Base-by-base conservation (phyloP, 441 rosid genomes). In the Brassica hybrid region DNA sequence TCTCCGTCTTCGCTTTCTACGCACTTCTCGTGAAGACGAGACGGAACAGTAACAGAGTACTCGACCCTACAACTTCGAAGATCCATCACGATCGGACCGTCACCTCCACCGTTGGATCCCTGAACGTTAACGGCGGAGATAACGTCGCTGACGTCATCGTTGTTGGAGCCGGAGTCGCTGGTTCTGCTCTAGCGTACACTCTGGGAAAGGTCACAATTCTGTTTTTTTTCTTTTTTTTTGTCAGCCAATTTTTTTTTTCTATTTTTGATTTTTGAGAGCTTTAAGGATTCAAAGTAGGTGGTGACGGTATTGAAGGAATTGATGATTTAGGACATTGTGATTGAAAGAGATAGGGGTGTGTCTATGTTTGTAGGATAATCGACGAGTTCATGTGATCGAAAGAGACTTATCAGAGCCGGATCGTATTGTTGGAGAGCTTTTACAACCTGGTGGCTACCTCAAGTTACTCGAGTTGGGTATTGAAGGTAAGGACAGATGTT, bases 381-480 rank as follows among this genome's bases (percentile, higher is more conserved):
- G 94, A 4, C 76, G 79, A 76, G 97, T 93, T 68, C 95, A 56
- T 56, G 91, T 93, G 67, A 88, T 91, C 77, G 97, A 93, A 82
- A 85, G 98, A 77, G 97, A 93, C 77, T 86, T 91, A 80, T 80
- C 87, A 0, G 97, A 93, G 85, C 98, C 97, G 21, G 91, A 88
- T 78, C 88, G 97, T 10, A 93, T 93, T 76, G 97, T 91, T 65
- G 98, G 98, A 9, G 98, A 93, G 75, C 76, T 93, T 19, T 87
- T 93, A 57, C 98, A 93, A 65, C 97, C 98, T n/a, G 95, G 97
- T 1, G 98, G 98, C 4, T 91, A 90, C 79, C 89, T 93, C 8
- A 93, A 90, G 82, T 81, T 93, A 79, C 82, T 89, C 9, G 98
- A 93, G 81, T 79, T 93, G 83, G 97, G 92, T 57, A 90, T 93